A percentile compares a stretch with the other conserved stretches of the same genome.
These are phyloP conservation scores for Eutrema japonicum DNA, from an alignment of 345 rosid species.

Conservation along the genomic window DNA sequence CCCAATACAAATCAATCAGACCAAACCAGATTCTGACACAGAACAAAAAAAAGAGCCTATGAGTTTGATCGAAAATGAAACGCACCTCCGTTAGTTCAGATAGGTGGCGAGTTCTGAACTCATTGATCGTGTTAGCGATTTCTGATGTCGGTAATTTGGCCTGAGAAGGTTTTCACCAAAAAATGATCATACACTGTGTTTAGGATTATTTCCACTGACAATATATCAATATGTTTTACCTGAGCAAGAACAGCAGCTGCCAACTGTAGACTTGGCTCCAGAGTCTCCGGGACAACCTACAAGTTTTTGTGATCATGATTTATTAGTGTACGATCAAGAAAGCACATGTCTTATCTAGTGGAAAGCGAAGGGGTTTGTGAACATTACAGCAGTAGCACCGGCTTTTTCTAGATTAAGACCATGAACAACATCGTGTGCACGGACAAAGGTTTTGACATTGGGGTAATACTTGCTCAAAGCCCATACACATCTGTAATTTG, in stretches of 20 bases:
- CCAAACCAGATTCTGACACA: background rate
- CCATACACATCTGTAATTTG: slow-evolving; percentile 99
- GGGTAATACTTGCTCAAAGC: slow-evolving; percentile 97
- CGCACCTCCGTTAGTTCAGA: slow-evolving; percentile 90
- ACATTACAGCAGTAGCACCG: slow-evolving; percentile 92
- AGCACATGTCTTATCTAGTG: background rate
- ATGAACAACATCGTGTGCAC: slow-evolving; percentile 97
- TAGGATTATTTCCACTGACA: slow-evolving; percentile 13
- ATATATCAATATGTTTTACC: slow-evolving; percentile 49
- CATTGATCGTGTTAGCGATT: slow-evolving; percentile 89
- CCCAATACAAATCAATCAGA: slow-evolving; percentile 1
- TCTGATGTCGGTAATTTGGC: slow-evolving; percentile 86
- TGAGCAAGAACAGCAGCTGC: slow-evolving; percentile 99
- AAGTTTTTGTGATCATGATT: slow-evolving; percentile 28
- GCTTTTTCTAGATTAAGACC: slow-evolving; percentile 97
- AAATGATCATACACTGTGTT: slow-evolving; percentile 21
- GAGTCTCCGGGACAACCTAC: slow-evolving; percentile 96
- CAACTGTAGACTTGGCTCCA: slow-evolving; percentile 97
- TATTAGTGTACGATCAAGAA: slow-evolving; percentile 11
- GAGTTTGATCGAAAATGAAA: slow-evolving; percentile 6
- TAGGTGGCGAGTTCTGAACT: slow-evolving; percentile 89
- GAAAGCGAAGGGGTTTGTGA: slow-evolving; percentile 21
- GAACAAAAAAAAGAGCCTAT: background rate
- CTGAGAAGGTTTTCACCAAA: slow-evolving; percentile 43
- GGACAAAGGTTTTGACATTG: slow-evolving; percentile 92